phyloP scores from a whole-genome alignment of 2,329 filamentous ascomycete species.

The Fusarium duplospermum region DNA sequence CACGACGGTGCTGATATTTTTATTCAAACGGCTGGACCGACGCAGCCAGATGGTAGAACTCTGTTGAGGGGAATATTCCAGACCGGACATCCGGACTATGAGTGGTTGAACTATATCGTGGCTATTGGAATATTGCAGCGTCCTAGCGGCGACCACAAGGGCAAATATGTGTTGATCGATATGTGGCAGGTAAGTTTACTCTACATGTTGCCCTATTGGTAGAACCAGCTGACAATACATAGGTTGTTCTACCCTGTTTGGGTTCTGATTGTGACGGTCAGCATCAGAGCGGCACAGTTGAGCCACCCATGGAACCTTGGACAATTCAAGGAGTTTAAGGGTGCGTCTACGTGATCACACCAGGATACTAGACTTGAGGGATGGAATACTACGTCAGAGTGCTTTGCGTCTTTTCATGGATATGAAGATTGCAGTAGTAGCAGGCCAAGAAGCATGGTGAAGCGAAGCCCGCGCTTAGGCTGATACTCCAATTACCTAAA shows the following conservation, averaged over 20 bases:
- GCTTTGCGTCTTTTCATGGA: neutral
- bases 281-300: neutral
- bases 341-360: neutral
- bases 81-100: constrained; percentile 49
- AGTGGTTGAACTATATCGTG: constrained; percentile 52
- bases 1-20: constrained; percentile 52
- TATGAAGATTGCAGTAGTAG: neutral
- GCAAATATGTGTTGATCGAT: constrained; percentile 42
- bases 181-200: constrained; percentile 40
- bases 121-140: constrained; percentile 39
- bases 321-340: neutral
- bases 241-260: constrained; percentile 31
- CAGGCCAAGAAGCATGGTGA: neutral
- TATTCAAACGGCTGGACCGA: constrained; percentile 51
- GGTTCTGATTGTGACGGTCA: constrained; percentile 8
- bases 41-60: constrained; percentile 48
- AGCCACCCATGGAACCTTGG: constrained; percentile 4
- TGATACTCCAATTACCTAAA: neutral
- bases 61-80: constrained; percentile 49
- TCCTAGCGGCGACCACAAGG: constrained; percentile 8
- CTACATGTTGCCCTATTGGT: neutral
- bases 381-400: neutral
- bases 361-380: neutral
- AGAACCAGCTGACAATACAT: neutral
- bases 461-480: neutral